phyloP scores from a whole-genome alignment of 1,284 basidiomycete genomes.

The Ceratobasidium sp. region DNA sequence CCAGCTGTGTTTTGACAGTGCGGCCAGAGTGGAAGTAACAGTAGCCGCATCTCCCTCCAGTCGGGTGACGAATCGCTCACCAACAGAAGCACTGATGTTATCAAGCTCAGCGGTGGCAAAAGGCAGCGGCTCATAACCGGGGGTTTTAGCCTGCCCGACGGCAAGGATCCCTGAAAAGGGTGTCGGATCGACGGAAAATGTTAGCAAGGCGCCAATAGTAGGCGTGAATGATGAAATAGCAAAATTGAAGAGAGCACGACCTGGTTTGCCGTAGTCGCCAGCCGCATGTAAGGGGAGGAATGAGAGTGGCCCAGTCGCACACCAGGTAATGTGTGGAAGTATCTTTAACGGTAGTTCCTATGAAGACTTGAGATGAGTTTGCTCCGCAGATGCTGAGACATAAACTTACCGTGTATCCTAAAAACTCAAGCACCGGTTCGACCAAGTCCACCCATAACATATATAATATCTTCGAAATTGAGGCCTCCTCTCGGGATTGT shows the following conservation, averaged over 20 bases:
- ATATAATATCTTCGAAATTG: constrained; percentile 7
- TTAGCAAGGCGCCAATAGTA: constrained; percentile 40
- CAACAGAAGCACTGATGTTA: background rate
- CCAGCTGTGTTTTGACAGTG: background rate
- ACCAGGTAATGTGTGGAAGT: constrained; percentile 55
- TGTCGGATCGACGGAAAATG: no score
- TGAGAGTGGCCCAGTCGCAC: constrained; percentile 55
- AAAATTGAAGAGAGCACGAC: constrained; percentile 47
- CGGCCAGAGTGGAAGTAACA: background rate
- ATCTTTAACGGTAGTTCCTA: background rate
- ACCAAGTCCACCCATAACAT: constrained; percentile 42
- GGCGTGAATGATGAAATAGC: constrained; percentile 54
- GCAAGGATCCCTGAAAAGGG: background rate
- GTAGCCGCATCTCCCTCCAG: background rate
- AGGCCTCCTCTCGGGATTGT: background rate
- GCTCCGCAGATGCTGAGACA: background rate
- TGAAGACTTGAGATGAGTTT: background rate
- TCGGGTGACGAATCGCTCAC: background rate
- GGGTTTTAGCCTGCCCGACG: background rate
- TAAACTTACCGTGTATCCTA: constrained; percentile 17
- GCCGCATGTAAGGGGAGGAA: constrained; percentile 58
- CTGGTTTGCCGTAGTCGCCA: constrained; percentile 46
- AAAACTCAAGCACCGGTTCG: constrained; percentile 30
- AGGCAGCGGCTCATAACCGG: background rate
- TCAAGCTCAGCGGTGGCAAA: background rate